Evolutionary conservation across 2,329 filamentous ascomycete species (phyloP).

Genomic region (Elsinoe necatrix): DNA sequence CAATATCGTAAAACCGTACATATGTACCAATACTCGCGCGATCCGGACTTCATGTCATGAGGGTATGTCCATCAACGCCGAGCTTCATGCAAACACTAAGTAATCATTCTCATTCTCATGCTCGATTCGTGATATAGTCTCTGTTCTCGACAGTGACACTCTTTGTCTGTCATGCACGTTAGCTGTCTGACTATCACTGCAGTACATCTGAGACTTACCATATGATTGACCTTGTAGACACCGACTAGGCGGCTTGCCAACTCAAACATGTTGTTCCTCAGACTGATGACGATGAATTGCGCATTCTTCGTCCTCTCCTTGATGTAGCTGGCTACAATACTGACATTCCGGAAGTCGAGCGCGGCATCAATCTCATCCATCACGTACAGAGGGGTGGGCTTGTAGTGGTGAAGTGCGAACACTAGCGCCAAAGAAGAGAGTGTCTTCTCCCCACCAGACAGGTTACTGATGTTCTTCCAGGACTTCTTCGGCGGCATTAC

Average conservation of each 20-base stretch:
- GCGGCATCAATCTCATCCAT: constrained; percentile 99
- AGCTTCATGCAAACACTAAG: background rate
- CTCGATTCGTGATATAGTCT: constrained; percentile 34
- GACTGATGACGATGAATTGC: constrained; percentile 95
- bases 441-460: constrained; percentile 96
- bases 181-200: constrained; percentile 16
- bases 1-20: background rate
- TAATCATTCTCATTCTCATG: constrained; percentile 8
- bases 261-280: constrained; percentile 99
- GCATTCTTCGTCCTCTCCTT: constrained; percentile 99
- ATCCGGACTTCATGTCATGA: background rate
- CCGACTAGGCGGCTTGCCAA: constrained; percentile 89
- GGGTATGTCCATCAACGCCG: background rate
- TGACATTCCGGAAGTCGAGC: constrained; percentile 92
- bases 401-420: constrained; percentile 97
- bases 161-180: constrained; percentile 37
- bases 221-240: constrained; percentile 99
- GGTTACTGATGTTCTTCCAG: constrained; percentile 98
- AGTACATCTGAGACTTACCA: constrained; percentile 44
- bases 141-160: constrained; percentile 46
- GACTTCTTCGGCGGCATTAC: constrained; percentile 99
- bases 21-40: background rate
- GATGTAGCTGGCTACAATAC: constrained; percentile 98
- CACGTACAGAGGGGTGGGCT: constrained; percentile 93
- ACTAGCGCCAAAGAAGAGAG: constrained; percentile 85